phyloP scores from a whole-genome alignment of 306 rosid species.

The Crataegus laevigata region DNA sequence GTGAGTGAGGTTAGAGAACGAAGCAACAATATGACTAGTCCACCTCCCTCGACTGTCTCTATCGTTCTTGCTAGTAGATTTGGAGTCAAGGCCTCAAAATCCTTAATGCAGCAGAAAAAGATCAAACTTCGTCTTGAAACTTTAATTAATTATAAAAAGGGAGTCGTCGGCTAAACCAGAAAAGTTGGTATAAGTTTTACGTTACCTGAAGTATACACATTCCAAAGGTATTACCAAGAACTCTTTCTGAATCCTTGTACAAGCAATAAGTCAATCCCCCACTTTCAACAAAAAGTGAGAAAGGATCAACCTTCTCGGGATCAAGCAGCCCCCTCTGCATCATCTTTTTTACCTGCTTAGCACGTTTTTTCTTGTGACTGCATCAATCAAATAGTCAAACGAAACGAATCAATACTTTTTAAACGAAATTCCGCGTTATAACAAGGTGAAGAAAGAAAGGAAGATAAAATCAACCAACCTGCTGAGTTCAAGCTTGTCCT shows the following conservation, averaged over 20 bases:
- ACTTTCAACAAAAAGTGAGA: conserved; percentile 67
- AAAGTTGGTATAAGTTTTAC: background rate
- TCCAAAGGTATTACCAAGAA: conserved; percentile 91
- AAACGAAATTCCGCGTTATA: background rate
- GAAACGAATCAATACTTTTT: conserved; percentile 18
- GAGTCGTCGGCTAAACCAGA: background rate
- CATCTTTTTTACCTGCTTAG: conserved; percentile 64
- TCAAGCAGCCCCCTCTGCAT: conserved; percentile 76
- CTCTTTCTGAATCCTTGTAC: conserved; percentile 74
- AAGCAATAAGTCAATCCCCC: conserved; percentile 66
- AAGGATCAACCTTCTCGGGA: conserved; percentile 76
- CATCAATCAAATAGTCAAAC: conserved; percentile 17
- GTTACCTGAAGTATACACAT: conserved; percentile 94
- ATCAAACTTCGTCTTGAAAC: conserved; percentile 7
- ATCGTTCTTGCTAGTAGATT: conserved; percentile 90
- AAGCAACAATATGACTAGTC: conserved; percentile 68
- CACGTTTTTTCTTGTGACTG: conserved; percentile 85
- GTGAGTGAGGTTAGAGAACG: conserved; percentile 79
- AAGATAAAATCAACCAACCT: conserved; percentile 28
- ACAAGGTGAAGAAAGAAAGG: background rate
- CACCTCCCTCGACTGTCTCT: conserved; percentile 99
- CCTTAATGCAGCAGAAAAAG: conserved; percentile 41
- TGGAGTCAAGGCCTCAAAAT: conserved; percentile 91
- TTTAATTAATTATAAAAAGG: background rate
- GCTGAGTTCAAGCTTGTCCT: conserved; percentile 89